These are phyloP conservation scores for Fusarium torulosum DNA, from an alignment of 2,329 filamentous ascomycete genomes.

Conservation along the genomic window DNA sequence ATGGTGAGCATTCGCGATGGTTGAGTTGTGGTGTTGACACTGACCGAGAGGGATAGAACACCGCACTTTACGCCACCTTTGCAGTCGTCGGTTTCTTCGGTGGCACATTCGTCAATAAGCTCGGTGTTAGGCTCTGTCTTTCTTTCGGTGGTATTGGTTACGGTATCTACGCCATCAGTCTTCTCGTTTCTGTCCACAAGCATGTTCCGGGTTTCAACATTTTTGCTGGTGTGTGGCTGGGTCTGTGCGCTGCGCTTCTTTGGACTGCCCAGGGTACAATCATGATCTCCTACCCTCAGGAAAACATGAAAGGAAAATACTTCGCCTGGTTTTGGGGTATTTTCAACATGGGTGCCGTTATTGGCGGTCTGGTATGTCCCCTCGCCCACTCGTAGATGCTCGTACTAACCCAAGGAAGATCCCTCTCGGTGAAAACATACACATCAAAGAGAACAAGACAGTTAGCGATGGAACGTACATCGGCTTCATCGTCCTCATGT, in stretches of 20 bases:
- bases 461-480: constrained; percentile 87
- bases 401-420: constrained; percentile 59
- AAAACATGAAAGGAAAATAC: constrained; percentile 85
- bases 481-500: constrained; percentile 87
- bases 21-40: not conserved
- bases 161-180: constrained; percentile 74
- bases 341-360: constrained; percentile 91
- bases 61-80: constrained; percentile 78
- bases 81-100: constrained; percentile 75
- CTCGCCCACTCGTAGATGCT: accelerated
- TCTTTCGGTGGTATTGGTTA: constrained; percentile 81
- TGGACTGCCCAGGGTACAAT: constrained; percentile 88
- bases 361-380: constrained; percentile 73
- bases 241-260: constrained; percentile 81
- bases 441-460: constrained; percentile 50
- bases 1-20: constrained; percentile 41
- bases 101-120: constrained; percentile 80
- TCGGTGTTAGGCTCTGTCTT: constrained; percentile 76
- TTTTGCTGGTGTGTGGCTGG: constrained; percentile 81
- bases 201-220: constrained; percentile 58
- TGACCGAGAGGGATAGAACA: constrained; percentile 50
- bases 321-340: constrained; percentile 96
- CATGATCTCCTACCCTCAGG: constrained; percentile 90
- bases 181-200: constrained; percentile 78
- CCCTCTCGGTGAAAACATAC: constrained; percentile 51